Base-by-base conservation (phyloP, 2,329 filamentous ascomycete species). In the Neonectria magnoliae region DNA sequence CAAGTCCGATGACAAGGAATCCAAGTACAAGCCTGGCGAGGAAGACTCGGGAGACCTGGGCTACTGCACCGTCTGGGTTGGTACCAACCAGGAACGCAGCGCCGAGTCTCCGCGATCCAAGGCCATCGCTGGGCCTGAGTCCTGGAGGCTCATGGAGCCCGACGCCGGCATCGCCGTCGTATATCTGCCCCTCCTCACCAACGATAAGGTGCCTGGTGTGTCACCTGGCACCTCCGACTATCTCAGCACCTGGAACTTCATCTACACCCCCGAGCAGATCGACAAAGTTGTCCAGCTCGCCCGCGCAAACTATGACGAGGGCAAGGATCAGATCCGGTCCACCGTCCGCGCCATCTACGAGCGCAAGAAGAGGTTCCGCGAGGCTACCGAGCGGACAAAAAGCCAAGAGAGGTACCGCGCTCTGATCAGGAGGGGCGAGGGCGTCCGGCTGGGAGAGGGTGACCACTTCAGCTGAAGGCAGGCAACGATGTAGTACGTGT, bases 231-330 rank as follows among this genome's bases (percentile, higher is more conserved):
- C 87, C 2, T 92, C 88, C 57, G 93, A 97, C 65, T 98, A 94
- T 79, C 89, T 98, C 83, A 93, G 90, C 71, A 99, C 96, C 0
- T 99, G 96, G 96, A 99, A 99, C 76, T 98, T 98, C 76, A 90
- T 98, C 31, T 99, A 98, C 78, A 97, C 92, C 2, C 91, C 94
- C 0, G 90, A 96, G 62, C 91, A 99, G 78, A 90, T 99, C 57
- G 94, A 98, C 71, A 87, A 88, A 27, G 93, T 97, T 0, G 91
- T 97, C 2, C 85, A 87, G 5, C 85, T 99, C 29, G 94, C 96
- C 1, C 86, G 89, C 60, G 93, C 93, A 11, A 99, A 99, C 78
- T 99, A 93, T 71, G 84, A 88, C 6, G 93, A 97, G 76, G 94
- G 95, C 1, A 87, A 88, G 54, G 91, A 93, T 61, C 89, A 92